A percentile compares a stretch with the other conserved stretches of the same genome.
These are phyloP conservation scores for Starmerella potacharoeniae DNA, from an alignment of 805 yeast species.

Conservation along the genomic window DNA sequence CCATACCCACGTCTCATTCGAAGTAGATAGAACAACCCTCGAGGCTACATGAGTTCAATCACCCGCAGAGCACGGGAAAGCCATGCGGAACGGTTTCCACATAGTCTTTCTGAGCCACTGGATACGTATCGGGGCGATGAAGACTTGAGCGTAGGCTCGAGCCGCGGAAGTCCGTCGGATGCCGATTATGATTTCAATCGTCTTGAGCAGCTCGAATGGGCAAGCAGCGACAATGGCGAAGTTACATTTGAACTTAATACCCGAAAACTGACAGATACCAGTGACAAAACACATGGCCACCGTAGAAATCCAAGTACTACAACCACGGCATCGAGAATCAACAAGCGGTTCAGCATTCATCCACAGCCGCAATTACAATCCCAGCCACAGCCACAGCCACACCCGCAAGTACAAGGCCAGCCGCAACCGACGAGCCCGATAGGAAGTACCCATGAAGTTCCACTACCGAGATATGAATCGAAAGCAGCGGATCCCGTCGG, in stretches of 20 bases:
- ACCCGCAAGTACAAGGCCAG: too few relatives aligned
- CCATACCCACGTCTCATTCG: background rate
- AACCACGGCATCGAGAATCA: background rate
- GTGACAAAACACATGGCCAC: background rate
- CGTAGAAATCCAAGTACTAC: background rate
- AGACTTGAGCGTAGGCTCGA: background rate
- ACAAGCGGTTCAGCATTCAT: constrained; percentile 12
- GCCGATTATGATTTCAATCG: too few relatives aligned
- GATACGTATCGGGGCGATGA: background rate
- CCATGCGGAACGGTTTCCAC: background rate
- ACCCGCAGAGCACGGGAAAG: background rate
- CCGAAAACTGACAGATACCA: too few relatives aligned
- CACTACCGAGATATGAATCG: background rate
- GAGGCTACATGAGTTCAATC: background rate
- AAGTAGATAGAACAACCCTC: background rate
- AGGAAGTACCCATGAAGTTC: background rate
- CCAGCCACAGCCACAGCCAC: background rate
- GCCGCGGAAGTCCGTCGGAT: too few relatives aligned
- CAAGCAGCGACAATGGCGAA: too few relatives aligned
- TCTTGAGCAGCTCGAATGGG: too few relatives aligned
- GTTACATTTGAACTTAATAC: too few relatives aligned
- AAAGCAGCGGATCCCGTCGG: constrained; percentile 27
- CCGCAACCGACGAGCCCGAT: background rate
- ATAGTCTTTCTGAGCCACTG: too few relatives aligned
- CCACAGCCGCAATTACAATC: constrained; percentile 1